Percentiles rank a stretch among this genome's conserved stretches.
Conservation (phyloP, 2,329 filamentous ascomycete genomes). For the Fusarium fracticaudum region DNA sequence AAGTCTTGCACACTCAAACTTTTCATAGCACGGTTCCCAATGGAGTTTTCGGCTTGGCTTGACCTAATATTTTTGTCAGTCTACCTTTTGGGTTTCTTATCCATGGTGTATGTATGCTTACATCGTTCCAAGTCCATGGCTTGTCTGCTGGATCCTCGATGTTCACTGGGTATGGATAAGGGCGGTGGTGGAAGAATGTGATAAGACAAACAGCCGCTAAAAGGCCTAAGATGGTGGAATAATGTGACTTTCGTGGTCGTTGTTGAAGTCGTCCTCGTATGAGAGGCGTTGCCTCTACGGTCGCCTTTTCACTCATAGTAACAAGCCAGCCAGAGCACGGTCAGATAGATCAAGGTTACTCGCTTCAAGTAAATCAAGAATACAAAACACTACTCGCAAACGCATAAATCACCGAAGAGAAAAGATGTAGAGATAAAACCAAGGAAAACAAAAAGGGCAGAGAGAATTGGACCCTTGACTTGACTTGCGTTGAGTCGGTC, state of each 20-base stretch:
- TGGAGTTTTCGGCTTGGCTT: conserved; percentile 42
- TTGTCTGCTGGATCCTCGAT: neutral
- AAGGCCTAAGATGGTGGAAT: conserved; percentile 24
- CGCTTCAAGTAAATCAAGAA: neutral
- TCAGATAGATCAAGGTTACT: neutral
- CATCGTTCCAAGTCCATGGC: conserved; percentile 44
- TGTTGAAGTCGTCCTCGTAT: conserved; percentile 6
- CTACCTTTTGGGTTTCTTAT: neutral
- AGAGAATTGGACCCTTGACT: neutral
- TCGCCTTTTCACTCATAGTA: conserved; percentile 33
- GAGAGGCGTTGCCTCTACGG: conserved; percentile 23
- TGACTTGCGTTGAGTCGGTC: neutral
- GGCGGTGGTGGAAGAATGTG: conserved; percentile 34
- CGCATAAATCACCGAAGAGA: neutral
- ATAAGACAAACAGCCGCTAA: conserved; percentile 31
- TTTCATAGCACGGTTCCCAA: conserved; percentile 48
- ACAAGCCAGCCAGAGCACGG: neutral
- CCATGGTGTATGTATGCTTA: conserved; percentile 11
- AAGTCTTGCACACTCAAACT: conserved; percentile 48
- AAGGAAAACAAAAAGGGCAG: neutral
- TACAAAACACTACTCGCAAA: neutral
- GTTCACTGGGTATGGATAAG: conserved; percentile 1
- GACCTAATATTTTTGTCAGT: conserved; percentile 45
- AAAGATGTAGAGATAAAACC: neutral
- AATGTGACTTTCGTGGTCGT: conserved; percentile 6